phyloP scores from a whole-genome alignment of 495 filamentous ascomycete species.

The Jackrogersella minutella region DNA sequence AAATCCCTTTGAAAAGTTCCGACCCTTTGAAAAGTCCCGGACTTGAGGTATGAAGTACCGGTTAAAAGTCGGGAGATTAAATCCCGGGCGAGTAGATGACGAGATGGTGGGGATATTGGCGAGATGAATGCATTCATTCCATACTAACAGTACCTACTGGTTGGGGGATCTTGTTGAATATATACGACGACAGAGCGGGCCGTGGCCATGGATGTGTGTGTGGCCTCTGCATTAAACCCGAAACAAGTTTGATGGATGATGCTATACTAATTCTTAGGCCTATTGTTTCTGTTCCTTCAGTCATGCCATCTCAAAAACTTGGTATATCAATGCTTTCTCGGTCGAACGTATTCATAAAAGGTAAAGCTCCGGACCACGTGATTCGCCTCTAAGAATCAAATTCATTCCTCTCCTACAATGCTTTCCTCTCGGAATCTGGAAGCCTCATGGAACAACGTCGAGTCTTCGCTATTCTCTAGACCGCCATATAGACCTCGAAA shows the following conservation, averaged over 20 bases:
- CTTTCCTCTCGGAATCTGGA: constrained; percentile 16
- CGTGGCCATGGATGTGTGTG: neutral
- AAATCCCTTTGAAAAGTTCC: no score
- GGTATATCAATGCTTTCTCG: constrained; percentile 13
- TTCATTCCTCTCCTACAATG: constrained; percentile 7
- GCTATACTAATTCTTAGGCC: neutral
- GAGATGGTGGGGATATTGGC: constrained; percentile 1
- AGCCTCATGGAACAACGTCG: constrained; percentile 46
- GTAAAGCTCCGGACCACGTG: neutral
- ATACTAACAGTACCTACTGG: constrained; percentile 6
- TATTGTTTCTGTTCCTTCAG: constrained; percentile 1
- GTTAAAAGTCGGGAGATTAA: no score
- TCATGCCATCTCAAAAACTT: neutral
- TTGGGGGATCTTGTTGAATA: neutral
- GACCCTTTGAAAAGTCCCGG: no score
- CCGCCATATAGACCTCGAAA: constrained; percentile 57
- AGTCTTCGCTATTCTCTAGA: constrained; percentile 56
- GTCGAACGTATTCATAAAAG: neutral
- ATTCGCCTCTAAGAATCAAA: constrained; percentile 1
- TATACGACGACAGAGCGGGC: constrained; percentile 13
- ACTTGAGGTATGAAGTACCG: no score
- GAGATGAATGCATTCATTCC: constrained; percentile 9
- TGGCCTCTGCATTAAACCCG: neutral
- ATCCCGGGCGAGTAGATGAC: neutral
- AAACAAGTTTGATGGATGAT: constrained; percentile 14